phyloP scores from a whole-genome alignment of 495 filamentous ascomycete species.

The Lophiotrema nucula region DNA sequence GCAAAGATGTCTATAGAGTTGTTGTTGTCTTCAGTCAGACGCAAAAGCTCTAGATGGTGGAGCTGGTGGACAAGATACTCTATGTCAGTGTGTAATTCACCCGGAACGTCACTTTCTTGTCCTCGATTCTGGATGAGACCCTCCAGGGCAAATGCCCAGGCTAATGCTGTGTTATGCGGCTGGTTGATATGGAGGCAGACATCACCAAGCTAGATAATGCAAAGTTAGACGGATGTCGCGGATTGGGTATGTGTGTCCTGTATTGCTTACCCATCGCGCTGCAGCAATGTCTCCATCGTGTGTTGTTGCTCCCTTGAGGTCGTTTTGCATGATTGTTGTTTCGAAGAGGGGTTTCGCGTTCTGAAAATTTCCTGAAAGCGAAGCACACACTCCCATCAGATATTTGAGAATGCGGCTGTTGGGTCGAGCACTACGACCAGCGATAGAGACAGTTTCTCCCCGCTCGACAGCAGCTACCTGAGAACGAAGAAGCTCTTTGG shows the following conservation, averaged over 20 bases:
- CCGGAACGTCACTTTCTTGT: not conserved
- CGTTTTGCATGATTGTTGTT: slow-evolving; percentile 12
- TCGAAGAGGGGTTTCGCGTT: slow-evolving; percentile 23
- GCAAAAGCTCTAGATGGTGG: not conserved
- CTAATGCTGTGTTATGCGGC: slow-evolving; percentile 24
- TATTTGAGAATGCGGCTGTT: slow-evolving; percentile 16
- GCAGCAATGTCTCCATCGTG: slow-evolving; percentile 33
- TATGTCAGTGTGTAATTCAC: slow-evolving; percentile 6
- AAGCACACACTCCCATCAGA: slow-evolving; percentile 23
- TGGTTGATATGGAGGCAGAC: slow-evolving; percentile 26
- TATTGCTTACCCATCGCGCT: slow-evolving; percentile 28
- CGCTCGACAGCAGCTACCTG: slow-evolving; percentile 22
- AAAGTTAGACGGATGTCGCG: too few relatives aligned
- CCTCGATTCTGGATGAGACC: slow-evolving; percentile 10
- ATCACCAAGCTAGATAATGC: too few relatives aligned
- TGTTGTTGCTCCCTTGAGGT: slow-evolving; percentile 7
- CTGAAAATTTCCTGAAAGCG: slow-evolving; percentile 23
- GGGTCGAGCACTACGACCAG: slow-evolving; percentile 3
- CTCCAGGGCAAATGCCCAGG: slow-evolving; percentile 24
- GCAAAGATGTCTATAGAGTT: slow-evolving; percentile 13
- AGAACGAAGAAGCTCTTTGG: slow-evolving; percentile 10
- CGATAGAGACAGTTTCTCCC: slow-evolving; percentile 5
- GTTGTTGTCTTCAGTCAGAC: not conserved
- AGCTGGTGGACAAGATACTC: not conserved
- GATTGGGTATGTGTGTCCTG: too few relatives aligned